Base-by-base conservation (phyloP, 164 flowering plant species). In the Vitis rupestris region DNA sequence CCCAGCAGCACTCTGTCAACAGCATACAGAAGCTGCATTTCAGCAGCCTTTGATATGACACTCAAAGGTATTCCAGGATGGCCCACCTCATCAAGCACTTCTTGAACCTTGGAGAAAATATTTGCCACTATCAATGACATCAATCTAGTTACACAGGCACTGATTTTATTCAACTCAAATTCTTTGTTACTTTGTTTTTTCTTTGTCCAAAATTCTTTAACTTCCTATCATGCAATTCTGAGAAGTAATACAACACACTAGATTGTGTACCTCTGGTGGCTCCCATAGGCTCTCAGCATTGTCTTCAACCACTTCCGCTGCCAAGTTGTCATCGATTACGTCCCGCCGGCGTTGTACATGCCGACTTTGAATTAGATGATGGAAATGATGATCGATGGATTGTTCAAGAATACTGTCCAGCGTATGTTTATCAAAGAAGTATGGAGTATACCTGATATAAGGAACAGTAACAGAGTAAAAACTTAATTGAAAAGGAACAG, bases 381-480 rank as follows among this genome's bases (percentile, higher is more conserved):
- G 86, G 75, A 91, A 95, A 76, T 95, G 97, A 72, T 92, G 96
- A 80, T 95, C 98, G 61, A 87, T 87, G 27, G 99, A 92, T 65
- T 92, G 96, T 82, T 95, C 97, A 66, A 95, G 94, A 73, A 95
- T 90, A 78, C 81, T 87, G 80, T 95, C 99, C 19, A 95, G 85
- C 85, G 86, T 82, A 72, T 73, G 82, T 80, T 95, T 95, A 77
- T 95, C 97, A 77, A 95, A 92, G 76, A 95, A 95, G 73, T 88
- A 95, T 4, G 98, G 99, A 64, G 97, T 92, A 73, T 95, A 95
- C 98, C 99, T 95, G 81, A 62, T 50, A 50, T 16, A 76, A 71
- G 44, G 55, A 70, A 63, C 27, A 66, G 47, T 2, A 63, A 68
- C 9, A n/a, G 3, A 30, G 10, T 57, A 64, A 60, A 37, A 53